Conservation (phyloP, 345 rosid species). For the Melaleuca quinquenervia region DNA sequence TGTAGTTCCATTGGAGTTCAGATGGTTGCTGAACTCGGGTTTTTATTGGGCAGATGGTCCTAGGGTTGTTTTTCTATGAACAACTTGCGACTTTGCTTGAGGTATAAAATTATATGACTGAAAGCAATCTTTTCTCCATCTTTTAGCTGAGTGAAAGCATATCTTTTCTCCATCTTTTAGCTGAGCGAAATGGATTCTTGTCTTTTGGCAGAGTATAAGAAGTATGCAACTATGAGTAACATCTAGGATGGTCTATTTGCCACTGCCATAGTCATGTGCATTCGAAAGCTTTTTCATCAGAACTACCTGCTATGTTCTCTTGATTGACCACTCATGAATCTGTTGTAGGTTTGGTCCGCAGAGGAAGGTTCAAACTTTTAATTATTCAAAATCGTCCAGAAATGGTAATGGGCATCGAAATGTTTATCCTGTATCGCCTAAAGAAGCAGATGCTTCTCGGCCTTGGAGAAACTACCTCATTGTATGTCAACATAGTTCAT, state of each 20-base stretch:
- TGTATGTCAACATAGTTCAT: constrained; percentile 25
- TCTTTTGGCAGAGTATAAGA: not conserved
- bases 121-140: not conserved
- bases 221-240: not conserved
- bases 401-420: constrained; percentile 5
- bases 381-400: constrained; percentile 39
- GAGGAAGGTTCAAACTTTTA: constrained; percentile 34
- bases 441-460: constrained; percentile 29
- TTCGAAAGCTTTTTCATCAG: not conserved
- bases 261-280: not conserved
- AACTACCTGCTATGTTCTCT: not conserved
- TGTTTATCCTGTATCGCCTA: constrained; percentile 9
- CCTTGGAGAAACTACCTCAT: constrained; percentile 25
- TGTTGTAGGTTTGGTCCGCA: constrained; percentile 31
- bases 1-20: not conserved
- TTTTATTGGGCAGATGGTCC: not conserved
- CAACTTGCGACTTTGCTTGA: not conserved
- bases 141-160: not conserved
- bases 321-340: not conserved
- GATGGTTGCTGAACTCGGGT: not conserved
- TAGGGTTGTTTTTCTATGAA: not conserved
- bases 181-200: not conserved
- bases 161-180: not conserved
- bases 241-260: not conserved
- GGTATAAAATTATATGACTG: not conserved